Percentiles rank a stretch among this genome's conserved stretches.
Evolutionary conservation across 2,329 filamentous ascomycete species (phyloP).

Genomic region (Fonsecaea nubica): DNA sequence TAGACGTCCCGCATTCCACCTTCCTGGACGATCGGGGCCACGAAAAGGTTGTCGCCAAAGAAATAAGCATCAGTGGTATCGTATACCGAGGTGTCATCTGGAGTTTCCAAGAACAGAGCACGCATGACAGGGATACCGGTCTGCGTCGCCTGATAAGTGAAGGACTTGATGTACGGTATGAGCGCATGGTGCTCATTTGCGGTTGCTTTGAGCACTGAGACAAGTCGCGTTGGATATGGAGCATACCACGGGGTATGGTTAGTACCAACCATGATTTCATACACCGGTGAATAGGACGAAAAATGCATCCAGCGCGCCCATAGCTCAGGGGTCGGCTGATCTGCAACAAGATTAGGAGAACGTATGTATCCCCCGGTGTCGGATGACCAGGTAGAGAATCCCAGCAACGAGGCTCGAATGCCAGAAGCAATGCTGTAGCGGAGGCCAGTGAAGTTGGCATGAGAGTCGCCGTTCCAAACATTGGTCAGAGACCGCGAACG

Average conservation of each 20-base stretch:
- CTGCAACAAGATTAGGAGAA: conserved; percentile 13
- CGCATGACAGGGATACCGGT: conserved; percentile 14
- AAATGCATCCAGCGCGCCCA: conserved; percentile 19
- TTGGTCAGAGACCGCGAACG: conserved; percentile 12
- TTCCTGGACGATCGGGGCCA: conserved; percentile 11
- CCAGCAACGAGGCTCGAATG: conserved; percentile 11
- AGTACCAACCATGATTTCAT: conserved; percentile 18
- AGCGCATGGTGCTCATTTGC: conserved; percentile 18
- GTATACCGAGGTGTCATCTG: not conserved
- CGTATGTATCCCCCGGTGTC: conserved; percentile 13
- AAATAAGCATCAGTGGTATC: conserved; percentile 15
- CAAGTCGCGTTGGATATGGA: conserved; percentile 8
- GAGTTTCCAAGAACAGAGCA: conserved; percentile 14
- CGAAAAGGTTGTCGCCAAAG: conserved; percentile 13
- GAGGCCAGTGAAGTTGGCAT: conserved; percentile 17
- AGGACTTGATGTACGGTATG: conserved; percentile 14
- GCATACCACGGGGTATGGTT: conserved; percentile 17
- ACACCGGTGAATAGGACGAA: conserved; percentile 11
- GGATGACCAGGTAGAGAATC: conserved; percentile 19
- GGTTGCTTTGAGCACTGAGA: conserved; percentile 10
- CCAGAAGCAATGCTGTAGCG: conserved; percentile 15
- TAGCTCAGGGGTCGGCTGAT: conserved; percentile 3
- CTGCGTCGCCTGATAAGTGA: conserved; percentile 12
- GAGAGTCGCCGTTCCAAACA: conserved; percentile 17
- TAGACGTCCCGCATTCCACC: conserved; percentile 8